Evolutionary conservation across 768 basidiomycete genomes (phyloP), one percentile per base, ranked within the genome.

Genomic region (Psilocybe cubensis): DNA sequence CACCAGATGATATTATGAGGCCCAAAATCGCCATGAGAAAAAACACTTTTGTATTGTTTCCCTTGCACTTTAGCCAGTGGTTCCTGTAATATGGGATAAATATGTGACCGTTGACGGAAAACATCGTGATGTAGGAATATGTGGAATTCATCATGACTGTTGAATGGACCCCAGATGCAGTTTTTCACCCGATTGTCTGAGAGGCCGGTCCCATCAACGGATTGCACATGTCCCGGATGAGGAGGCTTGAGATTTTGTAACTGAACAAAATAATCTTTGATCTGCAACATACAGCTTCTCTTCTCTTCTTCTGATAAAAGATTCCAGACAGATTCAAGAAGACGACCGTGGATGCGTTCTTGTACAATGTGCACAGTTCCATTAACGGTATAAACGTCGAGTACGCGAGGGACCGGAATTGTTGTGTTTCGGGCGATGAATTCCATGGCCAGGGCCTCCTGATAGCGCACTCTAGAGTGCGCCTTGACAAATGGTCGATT

Each of bases 11-110:
- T 51, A 21, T 51, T 51, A 25, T 51, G 50, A 12, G 29, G 9
- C 35, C 48, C 48, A n/a, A 50, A 21, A n/a, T 50, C 48, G 14
- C 48, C 48, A 21, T 50, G 48, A n/a, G 48, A 50, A 21, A 50
- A 50, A 2, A n/a, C 20, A 10, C n/a, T 50, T 21, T 50, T 50
- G 3, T 21, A 50, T 8, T 18, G 10, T 21, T 12, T 50, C 27
- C 48, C 27, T 2, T 1, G 7, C 17, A 50, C 31, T 5, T 31
- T 50, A 7, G 9, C 7, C 48, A 50, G 20, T 50, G 48, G 8
- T 33, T 50, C 48, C 1, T 4, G 3, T 11, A 33, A 5, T 14
- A 5, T n/a, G 5, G 48, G 48, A 12, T 31, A 50, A 8, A 6
- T 3, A 11, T 31, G 28, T 2, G 48, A 31, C 3, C 23, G 27